Percentiles rank a stretch among this genome's conserved stretches.
These are phyloP conservation scores for Thermothelomyces thermophilus DNA, from an alignment of 2,329 filamentous ascomycete genomes.

Conservation along the genomic window DNA sequence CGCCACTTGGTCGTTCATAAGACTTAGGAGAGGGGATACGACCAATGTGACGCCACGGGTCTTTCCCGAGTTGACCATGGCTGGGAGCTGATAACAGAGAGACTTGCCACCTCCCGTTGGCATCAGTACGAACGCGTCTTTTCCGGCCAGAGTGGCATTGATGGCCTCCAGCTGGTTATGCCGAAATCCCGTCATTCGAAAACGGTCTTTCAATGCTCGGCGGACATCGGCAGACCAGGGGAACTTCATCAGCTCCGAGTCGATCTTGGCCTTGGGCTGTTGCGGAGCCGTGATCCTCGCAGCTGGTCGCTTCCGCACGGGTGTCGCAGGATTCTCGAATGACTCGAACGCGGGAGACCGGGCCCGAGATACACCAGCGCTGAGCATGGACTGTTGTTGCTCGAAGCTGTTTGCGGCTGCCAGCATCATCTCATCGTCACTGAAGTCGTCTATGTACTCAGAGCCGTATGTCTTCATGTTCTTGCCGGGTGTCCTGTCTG, in stretches of 20 bases:
- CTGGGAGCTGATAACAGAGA: slow-evolving; percentile 90
- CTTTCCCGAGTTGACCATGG: slow-evolving; percentile 71
- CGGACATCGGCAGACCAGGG: slow-evolving; percentile 85
- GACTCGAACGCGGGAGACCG: slow-evolving; percentile 41
- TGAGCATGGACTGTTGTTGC: slow-evolving; percentile 37
- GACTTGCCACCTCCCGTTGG: slow-evolving; percentile 96
- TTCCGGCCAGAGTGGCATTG: slow-evolving; percentile 79
- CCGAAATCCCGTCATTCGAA: slow-evolving; percentile 79
- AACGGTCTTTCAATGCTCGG: slow-evolving; percentile 70
- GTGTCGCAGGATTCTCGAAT: slow-evolving; percentile 35
- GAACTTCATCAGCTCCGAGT: slow-evolving; percentile 53
- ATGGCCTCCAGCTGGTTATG: slow-evolving; percentile 92
- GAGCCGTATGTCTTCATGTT: background rate
- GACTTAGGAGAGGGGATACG: slow-evolving; percentile 85
- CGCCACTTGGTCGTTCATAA: slow-evolving; percentile 95
- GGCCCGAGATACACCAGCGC: slow-evolving; percentile 5
- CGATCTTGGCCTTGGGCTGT: slow-evolving; percentile 33
- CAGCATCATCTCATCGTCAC: slow-evolving; percentile 40
- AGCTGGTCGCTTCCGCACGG: slow-evolving; percentile 14
- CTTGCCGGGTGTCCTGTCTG: slow-evolving; percentile 8
- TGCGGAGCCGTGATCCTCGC: slow-evolving; percentile 28
- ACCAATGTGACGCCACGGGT: slow-evolving; percentile 87
- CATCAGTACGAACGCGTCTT: slow-evolving; percentile 95
- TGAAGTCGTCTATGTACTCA: slow-evolving; percentile 27
- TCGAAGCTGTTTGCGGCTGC: slow-evolving; percentile 47